These are phyloP conservation scores for Pseudogymnoascus sp. DNA, from an alignment of 2,329 filamentous ascomycete genomes.

Conservation along the genomic window DNA sequence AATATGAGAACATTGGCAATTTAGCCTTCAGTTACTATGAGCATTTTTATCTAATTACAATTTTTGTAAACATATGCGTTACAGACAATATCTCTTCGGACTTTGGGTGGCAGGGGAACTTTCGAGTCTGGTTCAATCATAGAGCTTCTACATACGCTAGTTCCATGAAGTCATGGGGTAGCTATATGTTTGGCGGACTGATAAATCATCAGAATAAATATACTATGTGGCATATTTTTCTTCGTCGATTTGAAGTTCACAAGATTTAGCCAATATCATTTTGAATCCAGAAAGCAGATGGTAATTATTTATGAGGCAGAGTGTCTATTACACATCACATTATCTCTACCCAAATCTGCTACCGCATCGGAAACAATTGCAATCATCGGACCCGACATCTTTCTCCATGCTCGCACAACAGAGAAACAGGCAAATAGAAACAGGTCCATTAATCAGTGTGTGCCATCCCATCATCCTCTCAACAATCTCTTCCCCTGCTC, in stretches of 20 bases:
- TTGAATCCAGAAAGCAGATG: not conserved
- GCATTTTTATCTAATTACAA: no score
- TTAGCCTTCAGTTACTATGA: no score
- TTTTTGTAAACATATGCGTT: no score
- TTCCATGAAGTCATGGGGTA: not conserved
- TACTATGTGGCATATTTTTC: not conserved
- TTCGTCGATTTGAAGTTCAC: not conserved
- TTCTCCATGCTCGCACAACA: not conserved
- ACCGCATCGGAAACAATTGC: not conserved
- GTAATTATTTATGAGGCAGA: not conserved
- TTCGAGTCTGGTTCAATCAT: not conserved
- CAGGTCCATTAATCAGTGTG: not conserved
- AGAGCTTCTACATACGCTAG: not conserved
- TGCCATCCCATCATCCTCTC: not conserved
- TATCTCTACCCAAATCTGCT: not conserved
- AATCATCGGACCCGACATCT: not conserved
- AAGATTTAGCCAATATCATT: not conserved
- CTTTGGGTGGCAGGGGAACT: not conserved
- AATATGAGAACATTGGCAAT: no score
- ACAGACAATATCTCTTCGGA: not conserved
- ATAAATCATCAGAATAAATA: not conserved
- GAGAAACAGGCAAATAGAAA: not conserved
- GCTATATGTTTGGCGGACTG: not conserved
- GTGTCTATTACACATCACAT: not conserved
- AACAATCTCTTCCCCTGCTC: not conserved